Conservation (phyloP, 495 filamentous ascomycete species). For the Pseudomonodictys pantanalensis region DNA sequence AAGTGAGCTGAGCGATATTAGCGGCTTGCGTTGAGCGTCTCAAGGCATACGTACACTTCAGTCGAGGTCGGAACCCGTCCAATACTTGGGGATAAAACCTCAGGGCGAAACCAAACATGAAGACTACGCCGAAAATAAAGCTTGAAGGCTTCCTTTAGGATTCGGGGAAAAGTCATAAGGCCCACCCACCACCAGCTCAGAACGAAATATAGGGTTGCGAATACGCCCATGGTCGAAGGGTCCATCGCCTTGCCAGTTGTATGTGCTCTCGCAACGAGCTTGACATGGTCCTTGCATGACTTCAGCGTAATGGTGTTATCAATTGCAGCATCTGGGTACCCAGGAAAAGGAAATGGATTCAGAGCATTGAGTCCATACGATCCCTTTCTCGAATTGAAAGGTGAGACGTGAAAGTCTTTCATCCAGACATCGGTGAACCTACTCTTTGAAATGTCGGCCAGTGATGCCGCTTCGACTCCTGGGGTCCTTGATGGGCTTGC, state of each 20-base stretch:
- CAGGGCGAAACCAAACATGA: conserved; percentile 58
- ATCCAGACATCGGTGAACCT: conserved; percentile 52
- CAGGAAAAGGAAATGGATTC: conserved; percentile 51
- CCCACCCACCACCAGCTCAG: conserved; percentile 61
- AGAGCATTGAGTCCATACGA: conserved; percentile 54
- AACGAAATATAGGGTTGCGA: conserved; percentile 50
- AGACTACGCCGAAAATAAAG: conserved; percentile 55
- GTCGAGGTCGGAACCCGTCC: conserved; percentile 45
- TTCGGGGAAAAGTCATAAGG: conserved; percentile 60
- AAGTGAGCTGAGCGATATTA: conserved; percentile 37
- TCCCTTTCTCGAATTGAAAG: conserved; percentile 66
- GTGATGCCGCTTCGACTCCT: conserved; percentile 30
- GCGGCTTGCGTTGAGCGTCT: background rate
- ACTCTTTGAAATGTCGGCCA: background rate
- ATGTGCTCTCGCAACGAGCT: conserved; percentile 54
- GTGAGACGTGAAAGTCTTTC: conserved; percentile 74
- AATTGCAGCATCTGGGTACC: conserved; percentile 43
- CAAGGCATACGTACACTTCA: conserved; percentile 38
- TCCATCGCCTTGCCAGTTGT: conserved; percentile 51
- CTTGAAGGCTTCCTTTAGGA: conserved; percentile 53
- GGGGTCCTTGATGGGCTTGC: conserved; percentile 33
- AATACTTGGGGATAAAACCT: conserved; percentile 53
- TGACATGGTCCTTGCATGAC: conserved; percentile 54
- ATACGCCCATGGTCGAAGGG: conserved; percentile 44
- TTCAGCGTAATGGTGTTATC: conserved; percentile 56